phyloP scores from a whole-genome alignment of 768 basidiomycete genomes.

The Panaeolus cyanescens region DNA sequence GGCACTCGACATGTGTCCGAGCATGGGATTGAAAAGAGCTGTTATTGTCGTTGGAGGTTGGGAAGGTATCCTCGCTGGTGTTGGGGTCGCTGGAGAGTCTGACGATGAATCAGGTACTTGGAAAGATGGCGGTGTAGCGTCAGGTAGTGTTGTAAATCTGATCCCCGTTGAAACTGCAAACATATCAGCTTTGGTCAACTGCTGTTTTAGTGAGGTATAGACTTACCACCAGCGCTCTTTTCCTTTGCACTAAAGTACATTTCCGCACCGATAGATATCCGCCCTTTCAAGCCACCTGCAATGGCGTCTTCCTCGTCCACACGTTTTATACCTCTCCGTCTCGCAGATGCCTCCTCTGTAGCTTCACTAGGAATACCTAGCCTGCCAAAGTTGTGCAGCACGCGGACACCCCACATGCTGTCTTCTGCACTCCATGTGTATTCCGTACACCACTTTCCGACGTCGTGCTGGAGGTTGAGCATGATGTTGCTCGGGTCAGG shows the following conservation, averaged over 20 bases:
- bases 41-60: conserved; percentile 96
- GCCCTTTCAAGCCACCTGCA: conserved; percentile 87
- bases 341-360: conserved; percentile 23
- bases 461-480: conserved; percentile 88
- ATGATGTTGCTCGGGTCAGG: conserved; percentile 69
- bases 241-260: conserved; percentile 93
- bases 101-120: conserved; percentile 45
- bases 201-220: background rate
- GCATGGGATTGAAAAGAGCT: conserved; percentile 93
- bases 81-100: conserved; percentile 33
- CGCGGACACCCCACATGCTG: conserved; percentile 86
- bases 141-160: conserved; percentile 91
- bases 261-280: conserved; percentile 91
- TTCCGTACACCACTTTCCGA: conserved; percentile 91
- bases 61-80: conserved; percentile 39
- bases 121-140: conserved; percentile 68
- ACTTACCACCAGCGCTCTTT: conserved; percentile 83
- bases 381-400: conserved; percentile 91
- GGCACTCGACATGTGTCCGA: conserved; percentile 90
- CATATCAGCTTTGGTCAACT: background rate
- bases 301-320: conserved; percentile 95
- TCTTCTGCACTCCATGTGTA: conserved; percentile 95
- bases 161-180: conserved; percentile 84
- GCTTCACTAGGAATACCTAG: conserved; percentile 43
- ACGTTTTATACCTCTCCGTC: conserved; percentile 52